Evolutionary conservation across 2,329 filamentous ascomycete species (phyloP).

Genomic region (Pseudocercospora crystallina): DNA sequence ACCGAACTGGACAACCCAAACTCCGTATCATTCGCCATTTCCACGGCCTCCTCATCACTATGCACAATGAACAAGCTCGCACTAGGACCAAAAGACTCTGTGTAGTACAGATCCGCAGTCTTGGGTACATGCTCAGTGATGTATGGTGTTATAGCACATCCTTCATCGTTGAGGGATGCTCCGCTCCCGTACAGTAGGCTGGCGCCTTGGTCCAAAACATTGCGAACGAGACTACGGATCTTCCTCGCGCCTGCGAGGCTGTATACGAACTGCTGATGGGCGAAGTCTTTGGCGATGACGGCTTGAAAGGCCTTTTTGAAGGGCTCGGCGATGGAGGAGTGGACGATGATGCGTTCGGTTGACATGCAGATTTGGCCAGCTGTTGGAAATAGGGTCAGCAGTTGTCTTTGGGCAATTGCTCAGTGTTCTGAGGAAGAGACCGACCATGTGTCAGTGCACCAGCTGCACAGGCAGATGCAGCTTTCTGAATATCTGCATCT

Average conservation of each 20-base stretch:
- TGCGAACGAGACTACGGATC: conserved; percentile 51
- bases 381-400: too few species aligned
- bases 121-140: conserved; percentile 65
- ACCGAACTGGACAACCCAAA: conserved; percentile 69
- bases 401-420: too few species aligned
- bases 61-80: conserved; percentile 67
- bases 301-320: conserved; percentile 52
- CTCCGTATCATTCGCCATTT: conserved; percentile 75
- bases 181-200: neutral
- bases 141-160: conserved; percentile 15
- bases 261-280: neutral
- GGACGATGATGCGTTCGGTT: conserved; percentile 71
- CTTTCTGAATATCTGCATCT: conserved; percentile 72
- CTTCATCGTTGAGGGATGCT: neutral
- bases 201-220: conserved; percentile 59
- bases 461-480: conserved; percentile 65
- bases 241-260: neutral
- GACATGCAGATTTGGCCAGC: conserved; percentile 79
- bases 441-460: conserved; percentile 72
- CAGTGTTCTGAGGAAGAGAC: too few species aligned
- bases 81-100: conserved; percentile 74
- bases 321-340: conserved; percentile 51
- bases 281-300: conserved; percentile 40
- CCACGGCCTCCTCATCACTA: conserved; percentile 67
- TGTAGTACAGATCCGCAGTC: conserved; percentile 71